Evolutionary conservation across 2,329 filamentous ascomycete genomes (phyloP).

Genomic region (Aspergillus clavatus): DNA sequence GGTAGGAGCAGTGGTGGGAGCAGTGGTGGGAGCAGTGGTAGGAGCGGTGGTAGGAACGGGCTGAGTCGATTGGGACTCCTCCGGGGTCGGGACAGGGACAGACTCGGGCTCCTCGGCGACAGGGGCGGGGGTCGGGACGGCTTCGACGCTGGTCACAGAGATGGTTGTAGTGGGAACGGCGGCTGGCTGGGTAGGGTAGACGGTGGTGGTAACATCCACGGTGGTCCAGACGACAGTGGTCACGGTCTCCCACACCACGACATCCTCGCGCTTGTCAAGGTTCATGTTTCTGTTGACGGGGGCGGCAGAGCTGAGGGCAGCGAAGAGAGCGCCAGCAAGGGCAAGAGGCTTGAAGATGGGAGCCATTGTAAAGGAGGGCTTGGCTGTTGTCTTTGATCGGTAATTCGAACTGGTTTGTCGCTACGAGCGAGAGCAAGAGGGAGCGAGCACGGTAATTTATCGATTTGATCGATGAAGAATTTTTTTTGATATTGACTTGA

Average conservation of each 20-base stretch:
- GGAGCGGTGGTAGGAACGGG: slow-evolving; percentile 9
- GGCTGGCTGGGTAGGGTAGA: slow-evolving; percentile 36
- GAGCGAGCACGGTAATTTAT: slow-evolving; percentile 3
- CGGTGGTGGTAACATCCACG: slow-evolving; percentile 45
- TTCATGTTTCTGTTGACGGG: slow-evolving; percentile 18
- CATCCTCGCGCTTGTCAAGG: slow-evolving; percentile 36
- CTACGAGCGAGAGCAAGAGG: background rate
- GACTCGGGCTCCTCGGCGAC: background rate
- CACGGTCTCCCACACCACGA: slow-evolving; percentile 47
- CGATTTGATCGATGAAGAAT: background rate
- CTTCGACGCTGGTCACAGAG: slow-evolving; percentile 12
- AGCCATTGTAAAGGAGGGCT: slow-evolving; percentile 27
- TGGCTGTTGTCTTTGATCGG: slow-evolving; percentile 8
- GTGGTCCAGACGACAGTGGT: slow-evolving; percentile 47
- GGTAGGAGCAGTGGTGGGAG: slow-evolving; percentile 4
- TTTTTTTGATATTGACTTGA: background rate
- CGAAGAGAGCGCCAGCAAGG: slow-evolving; percentile 33
- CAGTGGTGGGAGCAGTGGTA: slow-evolving; percentile 3
- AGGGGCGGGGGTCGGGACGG: slow-evolving; percentile 9
- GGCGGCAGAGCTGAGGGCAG: slow-evolving; percentile 27
- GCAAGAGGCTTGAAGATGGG: slow-evolving; percentile 35
- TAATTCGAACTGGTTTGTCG: slow-evolving; percentile 1
- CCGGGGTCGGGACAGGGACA: slow-evolving; percentile 11
- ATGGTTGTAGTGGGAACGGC: slow-evolving; percentile 15
- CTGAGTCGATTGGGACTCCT: slow-evolving; percentile 9